These are phyloP conservation scores for Haematococcus lacustris DNA, from an alignment of 139 green algal species.

Conservation along the genomic window DNA sequence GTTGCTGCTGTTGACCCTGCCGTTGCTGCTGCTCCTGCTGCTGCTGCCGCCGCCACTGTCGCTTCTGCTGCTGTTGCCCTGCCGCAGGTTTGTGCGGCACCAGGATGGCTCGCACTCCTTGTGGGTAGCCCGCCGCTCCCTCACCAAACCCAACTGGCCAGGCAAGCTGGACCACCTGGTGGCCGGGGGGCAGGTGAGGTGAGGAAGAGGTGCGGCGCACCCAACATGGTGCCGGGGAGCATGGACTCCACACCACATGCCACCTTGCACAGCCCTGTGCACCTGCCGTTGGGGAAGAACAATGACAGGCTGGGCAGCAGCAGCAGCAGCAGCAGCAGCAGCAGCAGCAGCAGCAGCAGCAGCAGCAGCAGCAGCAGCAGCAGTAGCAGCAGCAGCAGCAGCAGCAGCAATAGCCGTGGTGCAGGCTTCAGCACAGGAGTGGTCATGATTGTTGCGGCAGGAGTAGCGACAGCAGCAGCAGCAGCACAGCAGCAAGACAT, in stretches of 20 bases:
- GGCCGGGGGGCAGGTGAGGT: slow-evolving; percentile 73
- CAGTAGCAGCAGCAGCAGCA: not conserved
- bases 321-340: slow-evolving; percentile 8
- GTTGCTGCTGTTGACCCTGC: too few species aligned
- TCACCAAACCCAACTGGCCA: slow-evolving; percentile 76
- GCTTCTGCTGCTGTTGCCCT: too few species aligned
- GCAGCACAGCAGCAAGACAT: too few species aligned
- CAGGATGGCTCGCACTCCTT: slow-evolving; percentile 45
- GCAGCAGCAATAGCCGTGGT: slow-evolving; percentile 6
- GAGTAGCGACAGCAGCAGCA: too few species aligned
- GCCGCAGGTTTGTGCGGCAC: slow-evolving; percentile 11
- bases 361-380: not conserved
- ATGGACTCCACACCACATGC: not conserved
- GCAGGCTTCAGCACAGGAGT: too few species aligned
- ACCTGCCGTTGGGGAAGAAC: not conserved
- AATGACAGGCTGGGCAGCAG: not conserved
- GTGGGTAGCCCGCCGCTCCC: slow-evolving; percentile 78
- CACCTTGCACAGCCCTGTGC: not conserved
- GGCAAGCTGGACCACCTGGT: slow-evolving; percentile 91
- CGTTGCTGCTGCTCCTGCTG: not conserved
- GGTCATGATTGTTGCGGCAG: too few species aligned
- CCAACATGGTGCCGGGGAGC: not conserved
- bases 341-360: not conserved
- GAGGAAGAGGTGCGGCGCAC: not conserved
- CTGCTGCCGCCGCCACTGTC: too few species aligned